Evolutionary conservation across 2,329 filamentous ascomycete genomes (phyloP).

Genomic region (Acrocalymma vagum): DNA sequence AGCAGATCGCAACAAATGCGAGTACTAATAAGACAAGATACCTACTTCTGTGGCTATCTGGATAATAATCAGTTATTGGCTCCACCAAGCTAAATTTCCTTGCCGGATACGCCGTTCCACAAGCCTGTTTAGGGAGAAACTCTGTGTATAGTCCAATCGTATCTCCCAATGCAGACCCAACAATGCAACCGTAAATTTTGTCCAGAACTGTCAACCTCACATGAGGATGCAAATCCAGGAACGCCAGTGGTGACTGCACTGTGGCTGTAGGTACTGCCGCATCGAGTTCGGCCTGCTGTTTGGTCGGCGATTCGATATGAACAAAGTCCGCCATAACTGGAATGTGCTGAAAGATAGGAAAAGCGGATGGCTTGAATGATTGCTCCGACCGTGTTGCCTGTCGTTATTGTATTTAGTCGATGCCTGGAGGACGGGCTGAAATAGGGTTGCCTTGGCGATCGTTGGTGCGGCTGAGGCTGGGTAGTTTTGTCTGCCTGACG

Average conservation of each 20-base stretch:
- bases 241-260: slow-evolving; percentile 11
- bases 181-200: slow-evolving; percentile 55
- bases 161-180: slow-evolving; percentile 63
- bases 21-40: background rate
- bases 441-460: too few relatives aligned
- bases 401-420: too few relatives aligned
- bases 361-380: too few relatives aligned
- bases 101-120: slow-evolving; percentile 48
- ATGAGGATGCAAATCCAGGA: slow-evolving; percentile 39
- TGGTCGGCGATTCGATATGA: slow-evolving; percentile 14
- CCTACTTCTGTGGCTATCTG: slow-evolving; percentile 57
- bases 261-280: background rate
- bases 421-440: too few relatives aligned
- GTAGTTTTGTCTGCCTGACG: too few relatives aligned
- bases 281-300: background rate
- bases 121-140: slow-evolving; percentile 53
- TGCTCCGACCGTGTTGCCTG: too few relatives aligned
- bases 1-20: background rate
- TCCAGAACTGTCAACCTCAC: slow-evolving; percentile 38
- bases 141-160: slow-evolving; percentile 65
- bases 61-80: slow-evolving; percentile 52
- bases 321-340: slow-evolving; percentile 21
- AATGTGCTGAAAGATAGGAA: too few relatives aligned
- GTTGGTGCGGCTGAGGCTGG: too few relatives aligned
- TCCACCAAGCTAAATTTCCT: slow-evolving; percentile 51